Evolutionary conservation across 208 protist species (phyloP).

Genomic region (Balamuthia mandrillaris): DNA sequence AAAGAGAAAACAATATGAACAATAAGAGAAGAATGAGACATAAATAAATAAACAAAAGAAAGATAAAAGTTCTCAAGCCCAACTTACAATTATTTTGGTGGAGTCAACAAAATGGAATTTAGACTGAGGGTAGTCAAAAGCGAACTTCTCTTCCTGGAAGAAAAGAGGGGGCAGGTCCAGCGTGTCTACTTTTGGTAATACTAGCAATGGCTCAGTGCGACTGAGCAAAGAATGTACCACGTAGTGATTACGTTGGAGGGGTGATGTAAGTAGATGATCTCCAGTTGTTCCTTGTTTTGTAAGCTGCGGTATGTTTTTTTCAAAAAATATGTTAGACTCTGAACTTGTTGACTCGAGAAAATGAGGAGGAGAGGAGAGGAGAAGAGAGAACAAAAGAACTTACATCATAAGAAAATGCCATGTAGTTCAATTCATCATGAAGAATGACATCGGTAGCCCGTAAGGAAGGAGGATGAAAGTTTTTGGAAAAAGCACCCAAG

Average conservation of each 20-base stretch:
- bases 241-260: too few species aligned
- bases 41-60: not conserved
- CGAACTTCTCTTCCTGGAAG: slow-evolving; percentile 16
- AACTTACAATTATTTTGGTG: not conserved
- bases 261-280: too few species aligned
- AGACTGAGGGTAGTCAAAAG: not conserved
- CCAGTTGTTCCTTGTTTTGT: too few species aligned
- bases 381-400: not conserved
- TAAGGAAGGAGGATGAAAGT: not conserved
- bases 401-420: slow-evolving; percentile 4
- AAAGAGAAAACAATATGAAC: not conserved
- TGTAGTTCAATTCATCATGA: not conserved
- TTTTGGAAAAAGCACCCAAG: not conserved
- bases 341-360: too few species aligned
- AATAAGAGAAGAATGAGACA: not conserved
- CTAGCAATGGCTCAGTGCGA: not conserved
- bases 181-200: not conserved
- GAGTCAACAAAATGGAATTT: not conserved
- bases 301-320: too few species aligned
- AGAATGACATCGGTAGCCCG: not conserved
- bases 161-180: not conserved
- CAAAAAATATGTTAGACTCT: too few species aligned
- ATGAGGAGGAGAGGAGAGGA: too few species aligned
- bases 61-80: not conserved
- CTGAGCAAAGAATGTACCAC: too few species aligned